These are phyloP conservation scores for Zasmidium cellare DNA, from an alignment of 2,329 filamentous ascomycete species.

Conservation along the genomic window DNA sequence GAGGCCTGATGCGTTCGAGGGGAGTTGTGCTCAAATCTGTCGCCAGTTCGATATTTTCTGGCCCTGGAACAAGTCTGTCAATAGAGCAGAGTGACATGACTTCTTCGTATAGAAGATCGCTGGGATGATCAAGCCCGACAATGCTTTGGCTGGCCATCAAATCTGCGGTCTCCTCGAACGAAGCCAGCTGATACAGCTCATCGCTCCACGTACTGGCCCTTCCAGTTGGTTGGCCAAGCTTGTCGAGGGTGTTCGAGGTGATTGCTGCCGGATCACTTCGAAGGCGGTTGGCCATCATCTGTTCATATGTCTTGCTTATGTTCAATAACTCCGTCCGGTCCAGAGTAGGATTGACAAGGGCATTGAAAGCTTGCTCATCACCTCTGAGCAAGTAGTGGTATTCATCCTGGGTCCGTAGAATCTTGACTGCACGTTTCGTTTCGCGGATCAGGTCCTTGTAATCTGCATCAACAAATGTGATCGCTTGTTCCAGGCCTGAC, in stretches of 20 bases:
- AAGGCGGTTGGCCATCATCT: not conserved
- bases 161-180: constrained; percentile 6
- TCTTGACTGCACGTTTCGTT: constrained; percentile 11
- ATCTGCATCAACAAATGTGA: constrained; percentile 1
- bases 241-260: not conserved
- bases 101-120: not conserved
- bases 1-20: constrained; percentile 45
- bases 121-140: not conserved
- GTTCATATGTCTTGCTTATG: not conserved
- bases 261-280: not conserved
- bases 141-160: constrained; percentile 5
- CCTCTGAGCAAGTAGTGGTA: not conserved
- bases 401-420: constrained; percentile 7
- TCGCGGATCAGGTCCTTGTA: constrained; percentile 14
- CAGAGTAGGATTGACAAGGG: not conserved
- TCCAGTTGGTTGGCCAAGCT: not conserved
- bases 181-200: constrained; percentile 3
- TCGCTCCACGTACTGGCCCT: not conserved
- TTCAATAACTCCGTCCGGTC: not conserved
- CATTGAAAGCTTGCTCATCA: not conserved
- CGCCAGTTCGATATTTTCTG: not conserved
- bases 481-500: not conserved
- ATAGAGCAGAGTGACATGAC: not conserved
- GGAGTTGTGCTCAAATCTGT: constrained; percentile 5
- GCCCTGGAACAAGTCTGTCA: not conserved